These are phyloP conservation scores for Capsicum rhomboideum DNA, from an alignment of 257 asterid species.

Conservation along the genomic window DNA sequence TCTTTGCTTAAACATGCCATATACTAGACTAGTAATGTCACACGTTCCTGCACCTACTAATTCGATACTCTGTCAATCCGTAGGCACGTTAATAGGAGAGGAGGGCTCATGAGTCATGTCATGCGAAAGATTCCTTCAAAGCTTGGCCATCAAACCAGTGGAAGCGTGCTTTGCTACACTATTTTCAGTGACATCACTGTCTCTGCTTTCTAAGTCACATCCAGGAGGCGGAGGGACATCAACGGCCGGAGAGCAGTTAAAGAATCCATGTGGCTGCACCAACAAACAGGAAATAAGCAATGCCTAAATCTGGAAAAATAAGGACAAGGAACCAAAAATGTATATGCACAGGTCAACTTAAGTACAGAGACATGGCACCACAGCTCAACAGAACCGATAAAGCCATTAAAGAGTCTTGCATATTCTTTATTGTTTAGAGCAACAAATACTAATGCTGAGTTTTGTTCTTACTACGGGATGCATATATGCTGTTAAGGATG, in stretches of 20 bases:
- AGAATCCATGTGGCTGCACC: constrained; percentile 93
- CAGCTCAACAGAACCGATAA: too few species aligned
- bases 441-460: too few species aligned
- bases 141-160: constrained; percentile 45
- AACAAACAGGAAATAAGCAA: not conserved
- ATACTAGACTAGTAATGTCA: not conserved
- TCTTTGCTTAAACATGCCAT: not conserved
- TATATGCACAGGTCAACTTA: too few species aligned
- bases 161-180: constrained; percentile 35
- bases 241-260: constrained; percentile 89
- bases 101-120: not conserved
- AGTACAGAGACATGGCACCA: too few species aligned
- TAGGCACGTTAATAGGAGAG: not conserved
- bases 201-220: constrained; percentile 62
- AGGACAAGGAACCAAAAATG: too few species aligned
- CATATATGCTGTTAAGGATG: too few species aligned
- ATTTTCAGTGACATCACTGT: constrained; percentile 53
- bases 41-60: too few species aligned
- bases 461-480: not conserved
- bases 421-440: too few species aligned
- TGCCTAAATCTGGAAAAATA: too few species aligned
- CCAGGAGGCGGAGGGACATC: constrained; percentile 81
- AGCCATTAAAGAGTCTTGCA: too few species aligned
- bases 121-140: constrained; percentile 15
- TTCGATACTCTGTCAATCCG: too few species aligned